A percentile compares a stretch with the other conserved stretches of the same genome.
Evolutionary conservation across 495 filamentous ascomycete genomes (phyloP).

Genomic region (Tuber borchii): DNA sequence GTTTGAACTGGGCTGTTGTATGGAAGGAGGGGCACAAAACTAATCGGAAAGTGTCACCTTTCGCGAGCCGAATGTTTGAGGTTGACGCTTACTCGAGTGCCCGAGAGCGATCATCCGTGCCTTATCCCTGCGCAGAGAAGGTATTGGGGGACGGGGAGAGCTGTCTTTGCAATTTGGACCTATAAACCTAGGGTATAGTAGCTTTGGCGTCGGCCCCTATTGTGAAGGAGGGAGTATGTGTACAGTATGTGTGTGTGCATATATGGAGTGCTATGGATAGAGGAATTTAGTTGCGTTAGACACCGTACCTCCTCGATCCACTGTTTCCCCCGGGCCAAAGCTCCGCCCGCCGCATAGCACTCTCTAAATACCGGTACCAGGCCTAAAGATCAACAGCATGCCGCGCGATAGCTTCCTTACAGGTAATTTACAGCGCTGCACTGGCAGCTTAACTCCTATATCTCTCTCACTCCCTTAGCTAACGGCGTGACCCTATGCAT

Average conservation of each 20-base stretch:
- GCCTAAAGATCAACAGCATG: neutral
- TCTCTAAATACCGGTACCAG: neutral
- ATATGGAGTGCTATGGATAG: neutral
- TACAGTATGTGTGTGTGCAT: neutral
- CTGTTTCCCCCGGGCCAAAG: neutral
- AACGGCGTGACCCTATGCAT: neutral
- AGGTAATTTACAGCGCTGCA: neutral
- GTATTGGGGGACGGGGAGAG: neutral
- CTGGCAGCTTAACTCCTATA: neutral
- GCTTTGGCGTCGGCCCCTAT: no score
- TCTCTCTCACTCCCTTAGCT: neutral
- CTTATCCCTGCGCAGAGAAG: neutral
- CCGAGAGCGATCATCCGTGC: neutral
- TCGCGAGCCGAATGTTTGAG: neutral
- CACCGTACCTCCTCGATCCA: neutral
- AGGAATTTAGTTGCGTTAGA: neutral
- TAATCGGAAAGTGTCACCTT: neutral
- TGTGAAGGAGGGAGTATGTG: no score
- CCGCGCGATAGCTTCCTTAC: neutral
- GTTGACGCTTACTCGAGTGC: neutral
- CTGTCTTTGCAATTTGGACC: neutral
- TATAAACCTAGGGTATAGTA: neutral
- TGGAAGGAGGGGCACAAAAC: conserved; percentile 18
- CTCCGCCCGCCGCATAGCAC: neutral
- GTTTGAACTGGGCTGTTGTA: conserved; percentile 6